Evolutionary conservation across 768 basidiomycete genomes (phyloP).

Genomic region (Rhizopogon vinicolor): DNA sequence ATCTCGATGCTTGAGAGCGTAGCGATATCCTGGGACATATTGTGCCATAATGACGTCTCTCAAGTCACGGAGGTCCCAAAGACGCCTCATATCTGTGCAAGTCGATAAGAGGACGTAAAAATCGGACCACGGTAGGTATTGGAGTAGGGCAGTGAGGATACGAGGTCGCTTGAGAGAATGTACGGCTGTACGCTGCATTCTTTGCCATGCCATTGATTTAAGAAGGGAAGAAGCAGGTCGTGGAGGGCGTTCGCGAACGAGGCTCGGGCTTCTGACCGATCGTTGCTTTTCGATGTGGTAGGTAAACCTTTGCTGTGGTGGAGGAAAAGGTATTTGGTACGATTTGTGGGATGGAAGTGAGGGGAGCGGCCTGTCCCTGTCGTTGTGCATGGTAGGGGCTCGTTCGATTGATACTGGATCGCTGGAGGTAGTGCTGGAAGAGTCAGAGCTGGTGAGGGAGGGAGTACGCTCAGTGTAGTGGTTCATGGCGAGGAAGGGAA

Average conservation of each 20-base stretch:
- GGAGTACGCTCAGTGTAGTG: conserved; percentile 18
- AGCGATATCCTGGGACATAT: conserved; percentile 56
- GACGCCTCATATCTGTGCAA: conserved; percentile 28
- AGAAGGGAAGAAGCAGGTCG: conserved; percentile 1
- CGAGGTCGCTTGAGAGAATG: conserved; percentile 29
- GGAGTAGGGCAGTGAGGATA: conserved; percentile 29
- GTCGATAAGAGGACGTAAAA: conserved; percentile 35
- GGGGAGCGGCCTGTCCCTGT: conserved; percentile 14
- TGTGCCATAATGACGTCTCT: conserved; percentile 36
- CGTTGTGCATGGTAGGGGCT: not conserved
- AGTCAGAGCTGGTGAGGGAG: conserved; percentile 24
- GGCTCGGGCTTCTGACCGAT: conserved; percentile 1
- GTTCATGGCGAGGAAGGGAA: conserved; percentile 18
- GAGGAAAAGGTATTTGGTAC: not conserved
- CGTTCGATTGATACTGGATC: conserved; percentile 11
- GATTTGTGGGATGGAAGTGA: conserved; percentile 9
- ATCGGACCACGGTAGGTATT: conserved; percentile 31
- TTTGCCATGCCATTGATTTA: conserved; percentile 20
- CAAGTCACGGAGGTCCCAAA: conserved; percentile 27
- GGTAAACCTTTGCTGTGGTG: not conserved
- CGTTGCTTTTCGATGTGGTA: not conserved
- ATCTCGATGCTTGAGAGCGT: conserved; percentile 38
- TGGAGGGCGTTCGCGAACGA: not conserved
- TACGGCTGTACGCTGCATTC: conserved; percentile 21
- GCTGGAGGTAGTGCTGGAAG: conserved; percentile 13